A percentile compares a stretch with the other conserved stretches of the same genome.
Conservation (phyloP, 768 basidiomycete species). For the Heimioporus sp. region DNA sequence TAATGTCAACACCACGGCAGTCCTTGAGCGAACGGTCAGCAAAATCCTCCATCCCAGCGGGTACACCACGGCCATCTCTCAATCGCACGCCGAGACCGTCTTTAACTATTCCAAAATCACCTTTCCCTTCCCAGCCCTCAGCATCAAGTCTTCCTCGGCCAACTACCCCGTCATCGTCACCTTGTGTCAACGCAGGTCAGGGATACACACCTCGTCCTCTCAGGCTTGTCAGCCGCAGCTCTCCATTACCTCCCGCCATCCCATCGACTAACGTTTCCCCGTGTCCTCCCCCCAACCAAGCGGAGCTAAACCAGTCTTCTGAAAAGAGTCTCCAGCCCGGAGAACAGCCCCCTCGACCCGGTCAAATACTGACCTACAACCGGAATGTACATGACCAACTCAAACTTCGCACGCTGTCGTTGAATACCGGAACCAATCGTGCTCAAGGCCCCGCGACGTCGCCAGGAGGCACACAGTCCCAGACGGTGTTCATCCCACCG, state of each 20-base stretch:
- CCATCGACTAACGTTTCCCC: neutral
- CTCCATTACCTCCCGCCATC: constrained; percentile 7
- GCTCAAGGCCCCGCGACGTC: constrained; percentile 10
- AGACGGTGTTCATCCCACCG: constrained; percentile 18
- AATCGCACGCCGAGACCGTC: constrained; percentile 21
- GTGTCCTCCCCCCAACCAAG: constrained; percentile 1
- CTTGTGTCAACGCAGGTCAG: constrained; percentile 1
- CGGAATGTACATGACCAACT: constrained; percentile 35
- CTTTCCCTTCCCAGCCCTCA: constrained; percentile 11
- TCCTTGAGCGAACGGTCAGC: constrained; percentile 7
- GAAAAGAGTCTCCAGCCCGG: constrained; percentile 20
- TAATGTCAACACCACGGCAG: constrained; percentile 8
- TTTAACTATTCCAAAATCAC: constrained; percentile 26
- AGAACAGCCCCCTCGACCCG: constrained; percentile 21
- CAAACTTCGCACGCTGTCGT: constrained; percentile 19
- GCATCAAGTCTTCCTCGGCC: constrained; percentile 19
- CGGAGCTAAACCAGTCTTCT: constrained; percentile 8
- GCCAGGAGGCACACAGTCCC: constrained; percentile 24
- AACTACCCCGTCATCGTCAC: constrained; percentile 17
- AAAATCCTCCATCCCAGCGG: constrained; percentile 9
- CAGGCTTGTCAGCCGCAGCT: constrained; percentile 22
- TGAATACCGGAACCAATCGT: constrained; percentile 8
- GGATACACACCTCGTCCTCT: constrained; percentile 26
- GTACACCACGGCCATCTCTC: constrained; percentile 17
- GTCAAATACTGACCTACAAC: constrained; percentile 31